Conservation (phyloP, 495 filamentous ascomycete genomes). For the Immersiella caudata region DNA sequence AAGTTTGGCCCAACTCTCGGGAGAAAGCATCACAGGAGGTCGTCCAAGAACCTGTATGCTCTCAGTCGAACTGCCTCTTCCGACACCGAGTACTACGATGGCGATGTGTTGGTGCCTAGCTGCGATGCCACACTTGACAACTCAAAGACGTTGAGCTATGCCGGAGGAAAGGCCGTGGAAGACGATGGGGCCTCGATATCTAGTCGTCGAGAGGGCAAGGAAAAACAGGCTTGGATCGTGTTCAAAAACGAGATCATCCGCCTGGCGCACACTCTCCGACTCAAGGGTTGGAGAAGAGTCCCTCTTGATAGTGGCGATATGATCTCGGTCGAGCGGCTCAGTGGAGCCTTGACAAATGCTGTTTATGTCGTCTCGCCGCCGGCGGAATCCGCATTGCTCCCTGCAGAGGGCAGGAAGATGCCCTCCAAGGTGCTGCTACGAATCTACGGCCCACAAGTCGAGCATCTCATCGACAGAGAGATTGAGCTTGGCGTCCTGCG, state of each 20-base stretch:
- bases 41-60: slow-evolving; percentile 37
- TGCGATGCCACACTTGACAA: slow-evolving; percentile 86
- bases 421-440: slow-evolving; percentile 79
- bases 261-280: slow-evolving; percentile 80
- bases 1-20: slow-evolving; percentile 38
- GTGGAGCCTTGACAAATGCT: slow-evolving; percentile 92
- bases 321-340: slow-evolving; percentile 82
- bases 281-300: slow-evolving; percentile 88
- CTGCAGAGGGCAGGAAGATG: slow-evolving; percentile 39
- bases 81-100: slow-evolving; percentile 78
- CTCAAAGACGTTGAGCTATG: slow-evolving; percentile 79
- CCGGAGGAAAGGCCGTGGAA: slow-evolving; percentile 57
- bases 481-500: slow-evolving; percentile 85
- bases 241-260: slow-evolving; percentile 94
- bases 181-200: slow-evolving; percentile 49
- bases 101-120: slow-evolving; percentile 69
- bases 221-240: slow-evolving; percentile 69
- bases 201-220: slow-evolving; percentile 57
- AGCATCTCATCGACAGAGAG: slow-evolving; percentile 92
- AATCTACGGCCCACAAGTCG: slow-evolving; percentile 94
- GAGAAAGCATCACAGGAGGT: slow-evolving; percentile 37
- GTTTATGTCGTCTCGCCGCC: slow-evolving; percentile 94
- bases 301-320: slow-evolving; percentile 63
- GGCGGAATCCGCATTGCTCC: slow-evolving; percentile 48
- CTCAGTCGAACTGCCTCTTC: slow-evolving; percentile 57